These are phyloP conservation scores for Musa schizocarpa DNA, from an alignment of 176 grass and related monocot genomes.

Conservation along the genomic window DNA sequence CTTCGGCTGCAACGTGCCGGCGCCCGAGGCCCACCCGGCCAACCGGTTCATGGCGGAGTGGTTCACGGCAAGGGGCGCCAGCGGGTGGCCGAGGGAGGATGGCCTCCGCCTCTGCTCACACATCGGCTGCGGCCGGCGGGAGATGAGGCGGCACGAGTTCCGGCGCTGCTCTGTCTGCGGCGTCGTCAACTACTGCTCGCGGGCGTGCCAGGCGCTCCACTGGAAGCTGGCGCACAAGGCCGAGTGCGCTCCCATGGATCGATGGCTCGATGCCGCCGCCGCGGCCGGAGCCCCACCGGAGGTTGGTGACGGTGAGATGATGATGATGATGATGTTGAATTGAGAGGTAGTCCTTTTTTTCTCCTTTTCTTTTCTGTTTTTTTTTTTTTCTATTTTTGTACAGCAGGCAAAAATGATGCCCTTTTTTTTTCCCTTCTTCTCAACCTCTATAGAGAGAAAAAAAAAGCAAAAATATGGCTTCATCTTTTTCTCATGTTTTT, in stretches of 20 bases:
- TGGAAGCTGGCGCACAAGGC: conserved; percentile 47
- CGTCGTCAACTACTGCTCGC: conserved; percentile 47
- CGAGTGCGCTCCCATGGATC: conserved; percentile 21
- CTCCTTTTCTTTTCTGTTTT: no score
- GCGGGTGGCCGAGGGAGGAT: not conserved
- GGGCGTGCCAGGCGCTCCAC: conserved; percentile 59
- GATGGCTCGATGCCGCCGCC: not conserved
- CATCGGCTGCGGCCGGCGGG: conserved; percentile 33
- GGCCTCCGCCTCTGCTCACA: conserved; percentile 43
- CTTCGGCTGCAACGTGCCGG: conserved; percentile 16
- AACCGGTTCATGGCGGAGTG: conserved; percentile 61
- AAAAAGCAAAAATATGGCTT: no score
- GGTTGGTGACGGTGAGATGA: no score
- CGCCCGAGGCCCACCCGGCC: conserved; percentile 20
- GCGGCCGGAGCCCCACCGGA: no score
- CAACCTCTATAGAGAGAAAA: no score
- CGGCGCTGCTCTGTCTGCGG: conserved; percentile 53
- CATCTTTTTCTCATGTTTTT: no score
- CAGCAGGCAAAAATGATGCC: no score
- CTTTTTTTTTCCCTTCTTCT: no score
- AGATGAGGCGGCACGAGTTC: conserved; percentile 59
- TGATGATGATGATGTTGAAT: no score
- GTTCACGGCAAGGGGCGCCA: conserved; percentile 10
- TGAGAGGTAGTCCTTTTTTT: no score
- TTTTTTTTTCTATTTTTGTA: no score